A percentile compares a stretch with the other conserved stretches of the same genome.
Conservation (phyloP, 169 alveolate genomes). For the Babesia bovis region DNA sequence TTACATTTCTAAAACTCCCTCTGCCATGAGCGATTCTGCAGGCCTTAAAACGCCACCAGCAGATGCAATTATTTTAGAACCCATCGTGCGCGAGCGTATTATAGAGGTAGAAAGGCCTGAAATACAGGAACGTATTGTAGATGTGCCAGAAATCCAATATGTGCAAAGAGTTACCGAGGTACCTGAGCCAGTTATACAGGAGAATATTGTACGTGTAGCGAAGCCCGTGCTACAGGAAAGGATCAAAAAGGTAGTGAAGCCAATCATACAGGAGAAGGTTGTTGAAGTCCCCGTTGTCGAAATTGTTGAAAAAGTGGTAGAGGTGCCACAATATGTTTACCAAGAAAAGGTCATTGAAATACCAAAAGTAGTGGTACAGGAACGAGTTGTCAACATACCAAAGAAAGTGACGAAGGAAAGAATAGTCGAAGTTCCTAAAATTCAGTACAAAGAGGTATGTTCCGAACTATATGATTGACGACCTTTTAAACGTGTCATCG, state of each 20-base stretch:
- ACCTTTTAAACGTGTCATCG: neutral
- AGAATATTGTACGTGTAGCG: slow-evolving; percentile 82
- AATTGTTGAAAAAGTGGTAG: slow-evolving; percentile 83
- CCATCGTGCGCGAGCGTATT: slow-evolving; percentile 81
- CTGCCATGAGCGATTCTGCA: slow-evolving; percentile 32
- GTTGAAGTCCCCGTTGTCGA: slow-evolving; percentile 85
- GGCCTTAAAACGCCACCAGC: slow-evolving; percentile 67
- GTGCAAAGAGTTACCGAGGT: slow-evolving; percentile 87
- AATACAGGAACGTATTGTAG: slow-evolving; percentile 85
- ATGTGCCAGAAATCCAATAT: slow-evolving; percentile 88
- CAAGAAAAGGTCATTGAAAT: slow-evolving; percentile 89
- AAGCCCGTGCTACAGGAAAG: slow-evolving; percentile 87
- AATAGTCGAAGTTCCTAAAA: slow-evolving; percentile 87
- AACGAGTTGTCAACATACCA: slow-evolving; percentile 86
- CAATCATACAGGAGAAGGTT: slow-evolving; percentile 84
- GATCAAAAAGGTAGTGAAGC: slow-evolving; percentile 83
- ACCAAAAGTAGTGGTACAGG: slow-evolving; percentile 87
- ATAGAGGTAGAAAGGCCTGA: slow-evolving; percentile 86
- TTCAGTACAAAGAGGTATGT: slow-evolving; percentile 80
- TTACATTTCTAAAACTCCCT: neutral
- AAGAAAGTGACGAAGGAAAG: slow-evolving; percentile 85
- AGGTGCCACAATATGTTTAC: slow-evolving; percentile 88
- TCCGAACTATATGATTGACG: neutral
- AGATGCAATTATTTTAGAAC: slow-evolving; percentile 74
- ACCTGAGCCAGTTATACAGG: slow-evolving; percentile 85